phyloP scores from a whole-genome alignment of 495 filamentous ascomycete genomes.

The Penicillium paxilli region DNA sequence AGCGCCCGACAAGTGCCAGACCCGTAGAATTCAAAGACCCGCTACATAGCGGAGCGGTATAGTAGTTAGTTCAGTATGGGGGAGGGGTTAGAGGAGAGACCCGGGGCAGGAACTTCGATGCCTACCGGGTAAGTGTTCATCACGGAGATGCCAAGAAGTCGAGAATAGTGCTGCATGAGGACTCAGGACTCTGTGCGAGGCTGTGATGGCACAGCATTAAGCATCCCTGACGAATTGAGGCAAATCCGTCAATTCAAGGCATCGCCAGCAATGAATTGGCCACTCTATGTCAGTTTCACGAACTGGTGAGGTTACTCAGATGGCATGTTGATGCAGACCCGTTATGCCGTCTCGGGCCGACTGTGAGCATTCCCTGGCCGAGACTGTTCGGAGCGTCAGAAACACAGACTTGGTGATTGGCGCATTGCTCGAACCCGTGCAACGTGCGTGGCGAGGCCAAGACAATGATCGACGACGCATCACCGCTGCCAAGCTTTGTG shows the following conservation, averaged over 20 bases:
- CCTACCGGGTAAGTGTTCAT: conserved; percentile 18
- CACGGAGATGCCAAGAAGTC: conserved; percentile 15
- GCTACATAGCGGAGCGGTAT: too few relatives aligned
- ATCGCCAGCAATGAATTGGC: too few relatives aligned
- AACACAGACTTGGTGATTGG: not conserved
- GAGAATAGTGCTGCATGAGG: not conserved
- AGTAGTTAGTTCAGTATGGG: too few relatives aligned
- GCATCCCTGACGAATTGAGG: not conserved
- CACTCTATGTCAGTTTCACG: not conserved
- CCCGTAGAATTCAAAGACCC: too few relatives aligned
- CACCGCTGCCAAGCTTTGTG: conserved; percentile 43
- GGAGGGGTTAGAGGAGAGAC: too few relatives aligned
- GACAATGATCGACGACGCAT: conserved; percentile 36
- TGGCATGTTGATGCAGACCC: conserved; percentile 15
- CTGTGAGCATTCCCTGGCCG: not conserved
- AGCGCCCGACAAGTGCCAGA: not conserved
- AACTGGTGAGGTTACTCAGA: conserved; percentile 10
- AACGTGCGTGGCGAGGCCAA: conserved; percentile 32
- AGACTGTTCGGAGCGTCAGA: not conserved
- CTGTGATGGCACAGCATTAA: too few relatives aligned
- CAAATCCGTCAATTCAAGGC: not conserved
- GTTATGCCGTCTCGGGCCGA: conserved; percentile 12
- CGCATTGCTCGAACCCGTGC: not conserved
- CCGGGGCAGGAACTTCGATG: conserved; percentile 22
- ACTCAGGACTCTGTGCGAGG: conserved; percentile 1